phyloP scores from a whole-genome alignment of 2,329 filamentous ascomycete species.

The Zasmidium angulare region DNA sequence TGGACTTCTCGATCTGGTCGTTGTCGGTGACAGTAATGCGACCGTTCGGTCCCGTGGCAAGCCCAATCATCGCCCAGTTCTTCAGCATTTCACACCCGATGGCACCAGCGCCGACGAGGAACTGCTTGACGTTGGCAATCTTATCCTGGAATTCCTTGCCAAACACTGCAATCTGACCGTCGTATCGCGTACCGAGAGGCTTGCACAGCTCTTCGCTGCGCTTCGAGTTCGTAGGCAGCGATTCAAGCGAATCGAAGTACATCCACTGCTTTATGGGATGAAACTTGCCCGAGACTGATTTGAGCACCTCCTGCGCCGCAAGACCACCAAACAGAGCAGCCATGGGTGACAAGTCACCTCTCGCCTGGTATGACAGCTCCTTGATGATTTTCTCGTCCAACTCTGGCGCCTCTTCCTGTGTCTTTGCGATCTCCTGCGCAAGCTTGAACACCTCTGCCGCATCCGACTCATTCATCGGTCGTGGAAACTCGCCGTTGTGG shows the following conservation, averaged over 20 bases:
- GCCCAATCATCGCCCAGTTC: constrained; percentile 99
- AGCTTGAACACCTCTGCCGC: constrained; percentile 74
- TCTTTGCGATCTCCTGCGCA: constrained; percentile 69
- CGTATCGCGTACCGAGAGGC: constrained; percentile 81
- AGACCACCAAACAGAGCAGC: constrained; percentile 94
- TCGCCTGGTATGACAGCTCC: constrained; percentile 92
- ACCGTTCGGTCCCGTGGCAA: constrained; percentile 83
- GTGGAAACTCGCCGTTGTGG: constrained; percentile 70
- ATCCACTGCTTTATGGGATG: constrained; percentile 93
- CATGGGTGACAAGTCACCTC: constrained; percentile 86
- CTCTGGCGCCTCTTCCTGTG: constrained; percentile 70
- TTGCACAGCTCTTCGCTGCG: constrained; percentile 87
- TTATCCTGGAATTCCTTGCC: constrained; percentile 93
- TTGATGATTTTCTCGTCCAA: constrained; percentile 89
- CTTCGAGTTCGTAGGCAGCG: constrained; percentile 71
- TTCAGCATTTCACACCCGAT: constrained; percentile 99
- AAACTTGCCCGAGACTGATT: constrained; percentile 97
- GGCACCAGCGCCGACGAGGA: constrained; percentile 92
- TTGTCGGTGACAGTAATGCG: constrained; percentile 94
- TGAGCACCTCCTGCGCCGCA: constrained; percentile 90
- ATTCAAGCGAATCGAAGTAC: constrained; percentile 98
- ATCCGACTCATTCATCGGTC: constrained; percentile 81
- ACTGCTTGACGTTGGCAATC: constrained; percentile 84
- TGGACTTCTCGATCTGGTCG: constrained; percentile 98
- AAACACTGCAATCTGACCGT: constrained; percentile 96